Percentiles rank a stretch among this genome's conserved stretches.
These are phyloP conservation scores for Cephaloascus albidus DNA, from an alignment of 805 yeast genomes.

Conservation along the genomic window DNA sequence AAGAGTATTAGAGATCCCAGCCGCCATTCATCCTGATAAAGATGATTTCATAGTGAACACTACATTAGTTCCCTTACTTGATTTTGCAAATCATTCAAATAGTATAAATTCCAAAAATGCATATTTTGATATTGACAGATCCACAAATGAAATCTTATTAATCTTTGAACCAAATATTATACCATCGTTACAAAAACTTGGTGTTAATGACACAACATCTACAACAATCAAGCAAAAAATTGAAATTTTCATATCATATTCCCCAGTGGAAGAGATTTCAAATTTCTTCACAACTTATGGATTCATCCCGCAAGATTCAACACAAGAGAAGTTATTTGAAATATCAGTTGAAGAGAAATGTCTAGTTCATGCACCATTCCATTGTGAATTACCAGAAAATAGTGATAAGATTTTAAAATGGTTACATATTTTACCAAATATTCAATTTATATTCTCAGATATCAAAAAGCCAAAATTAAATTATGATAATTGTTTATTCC, in stretches of 20 bases:
- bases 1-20: conserved; percentile 58
- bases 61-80: conserved; percentile 57
- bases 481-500: not conserved
- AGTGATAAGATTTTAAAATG: conserved; percentile 16
- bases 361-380: conserved; percentile 27
- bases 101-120: conserved; percentile 29
- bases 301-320: conserved; percentile 26
- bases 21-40: conserved; percentile 7
- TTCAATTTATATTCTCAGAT: not conserved
- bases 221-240: conserved; percentile 2
- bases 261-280: conserved; percentile 30
- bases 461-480: not conserved
- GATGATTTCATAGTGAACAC: conserved; percentile 39
- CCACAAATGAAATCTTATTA: conserved; percentile 32
- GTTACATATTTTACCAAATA: not conserved
- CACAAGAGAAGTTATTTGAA: conserved; percentile 16
- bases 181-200: not conserved
- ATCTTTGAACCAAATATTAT: conserved; percentile 11
- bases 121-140: conserved; percentile 49
- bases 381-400: conserved; percentile 23
- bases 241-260: conserved; percentile 36
- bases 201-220: conserved; percentile 1
- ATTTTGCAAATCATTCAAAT: conserved; percentile 55
- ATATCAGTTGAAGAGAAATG: conserved; percentile 18
- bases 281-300: conserved; percentile 34